A percentile compares a stretch with the other conserved stretches of the same genome.
Evolutionary conservation across 805 yeast species (phyloP).

Genomic region (Yamadazyma phyllophila): DNA sequence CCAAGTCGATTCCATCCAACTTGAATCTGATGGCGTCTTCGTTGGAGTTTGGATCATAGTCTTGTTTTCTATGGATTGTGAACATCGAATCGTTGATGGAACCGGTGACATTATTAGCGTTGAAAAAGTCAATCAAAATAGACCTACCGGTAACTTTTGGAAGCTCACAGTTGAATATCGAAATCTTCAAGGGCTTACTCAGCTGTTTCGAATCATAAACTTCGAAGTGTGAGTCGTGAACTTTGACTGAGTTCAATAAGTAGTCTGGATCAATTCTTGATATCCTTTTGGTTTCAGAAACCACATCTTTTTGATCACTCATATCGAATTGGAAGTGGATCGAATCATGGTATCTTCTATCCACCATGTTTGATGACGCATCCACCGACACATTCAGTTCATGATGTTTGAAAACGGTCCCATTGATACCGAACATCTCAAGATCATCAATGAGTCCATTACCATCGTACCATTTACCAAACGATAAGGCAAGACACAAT

Average conservation of each 20-base stretch:
- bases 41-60: slow-evolving; percentile 31
- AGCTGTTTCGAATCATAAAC: slow-evolving; percentile 24
- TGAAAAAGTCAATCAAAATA: slow-evolving; percentile 63
- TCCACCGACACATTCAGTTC: not conserved
- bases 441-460: slow-evolving; percentile 50
- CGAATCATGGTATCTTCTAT: slow-evolving; percentile 26
- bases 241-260: slow-evolving; percentile 37
- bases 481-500: slow-evolving; percentile 45
- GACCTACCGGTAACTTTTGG: slow-evolving; percentile 59
- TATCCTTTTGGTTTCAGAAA: slow-evolving; percentile 6
- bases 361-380: slow-evolving; percentile 9
- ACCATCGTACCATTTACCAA: slow-evolving; percentile 56
- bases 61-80: slow-evolving; percentile 73
- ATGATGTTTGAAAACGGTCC: slow-evolving; percentile 24
- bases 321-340: slow-evolving; percentile 33
- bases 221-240: slow-evolving; percentile 51
- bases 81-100: slow-evolving; percentile 72
- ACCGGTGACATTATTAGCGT: slow-evolving; percentile 69
- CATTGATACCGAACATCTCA: slow-evolving; percentile 48
- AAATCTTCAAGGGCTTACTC: slow-evolving; percentile 41
- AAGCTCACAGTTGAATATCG: slow-evolving; percentile 64
- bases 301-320: slow-evolving; percentile 22
- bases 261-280: slow-evolving; percentile 30
- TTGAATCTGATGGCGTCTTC: slow-evolving; percentile 35
- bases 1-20: slow-evolving; percentile 42